phyloP scores from a whole-genome alignment of 2,329 filamentous ascomycete species.

The Trichoderma koningii region DNA sequence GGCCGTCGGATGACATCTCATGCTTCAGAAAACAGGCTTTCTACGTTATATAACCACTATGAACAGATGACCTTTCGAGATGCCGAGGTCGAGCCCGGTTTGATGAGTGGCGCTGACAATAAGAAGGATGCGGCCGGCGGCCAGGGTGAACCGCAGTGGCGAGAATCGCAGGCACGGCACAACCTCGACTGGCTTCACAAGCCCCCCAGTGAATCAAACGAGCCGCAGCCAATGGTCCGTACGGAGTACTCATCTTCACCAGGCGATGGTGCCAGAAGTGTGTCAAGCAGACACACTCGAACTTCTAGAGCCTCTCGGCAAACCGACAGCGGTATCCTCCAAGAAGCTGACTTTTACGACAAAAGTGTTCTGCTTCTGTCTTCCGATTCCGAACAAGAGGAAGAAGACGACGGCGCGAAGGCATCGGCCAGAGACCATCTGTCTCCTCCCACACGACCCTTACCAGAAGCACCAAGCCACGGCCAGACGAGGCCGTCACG shows the following conservation, averaged over 20 bases:
- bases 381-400: constrained; percentile 60
- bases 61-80: constrained; percentile 57
- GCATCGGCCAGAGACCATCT: constrained; percentile 30
- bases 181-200: constrained; percentile 27
- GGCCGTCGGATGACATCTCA: constrained; percentile 30
- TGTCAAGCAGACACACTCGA: constrained; percentile 58
- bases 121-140: constrained; percentile 1
- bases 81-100: constrained; percentile 37
- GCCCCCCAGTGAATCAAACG: constrained; percentile 24
- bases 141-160: constrained; percentile 17
- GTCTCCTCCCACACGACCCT: constrained; percentile 35
- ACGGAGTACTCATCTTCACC: constrained; percentile 38
- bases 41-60: constrained; percentile 60
- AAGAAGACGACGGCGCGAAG: constrained; percentile 44
- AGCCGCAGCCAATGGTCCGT: constrained; percentile 31
- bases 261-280: constrained; percentile 51
- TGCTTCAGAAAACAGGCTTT: constrained; percentile 41
- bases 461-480: constrained; percentile 31
- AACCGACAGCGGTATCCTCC: constrained; percentile 50
- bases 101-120: constrained; percentile 9
- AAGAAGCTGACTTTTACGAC: constrained; percentile 55
- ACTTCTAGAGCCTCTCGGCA: constrained; percentile 56
- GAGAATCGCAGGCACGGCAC: constrained; percentile 20
- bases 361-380: constrained; percentile 60
- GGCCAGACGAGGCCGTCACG: constrained; percentile 29